Percentiles rank a stretch among this genome's conserved stretches.
Evolutionary conservation across 345 rosid species (phyloP).

Genomic region (Euphorbia tirucalli): DNA sequence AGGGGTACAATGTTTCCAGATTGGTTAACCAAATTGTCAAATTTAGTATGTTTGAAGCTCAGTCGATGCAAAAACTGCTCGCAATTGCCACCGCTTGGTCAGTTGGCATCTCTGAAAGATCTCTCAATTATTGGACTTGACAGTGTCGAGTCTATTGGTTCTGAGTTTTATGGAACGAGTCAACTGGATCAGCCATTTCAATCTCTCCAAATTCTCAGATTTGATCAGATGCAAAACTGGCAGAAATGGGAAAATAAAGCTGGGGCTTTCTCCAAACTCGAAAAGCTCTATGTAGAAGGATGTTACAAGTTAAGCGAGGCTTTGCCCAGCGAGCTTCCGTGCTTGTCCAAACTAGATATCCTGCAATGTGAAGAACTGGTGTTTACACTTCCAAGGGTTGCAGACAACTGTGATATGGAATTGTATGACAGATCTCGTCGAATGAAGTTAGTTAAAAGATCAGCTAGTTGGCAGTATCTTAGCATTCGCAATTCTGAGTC

Average conservation of each 20-base stretch:
- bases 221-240: not conserved
- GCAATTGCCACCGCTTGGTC: slow-evolving; percentile 19
- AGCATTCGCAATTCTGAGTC: not conserved
- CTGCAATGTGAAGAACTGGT: not conserved
- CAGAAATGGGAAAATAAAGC: not conserved
- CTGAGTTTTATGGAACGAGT: not conserved
- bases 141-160: not conserved
- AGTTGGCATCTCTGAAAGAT: slow-evolving; percentile 2
- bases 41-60: not conserved
- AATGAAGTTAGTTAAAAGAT: not conserved
- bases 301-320: not conserved
- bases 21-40: not conserved
- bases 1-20: not conserved
- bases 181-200: not conserved
- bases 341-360: not conserved
- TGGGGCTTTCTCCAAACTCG: slow-evolving; percentile 8
- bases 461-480: not conserved
- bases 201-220: not conserved
- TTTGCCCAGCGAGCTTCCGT: not conserved
- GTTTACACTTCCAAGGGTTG: not conserved
- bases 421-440: not conserved
- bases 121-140: not conserved
- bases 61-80: not conserved
- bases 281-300: not conserved
- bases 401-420: not conserved